phyloP scores from a whole-genome alignment of 768 basidiomycete species.

The Pleurotus eryngii region DNA sequence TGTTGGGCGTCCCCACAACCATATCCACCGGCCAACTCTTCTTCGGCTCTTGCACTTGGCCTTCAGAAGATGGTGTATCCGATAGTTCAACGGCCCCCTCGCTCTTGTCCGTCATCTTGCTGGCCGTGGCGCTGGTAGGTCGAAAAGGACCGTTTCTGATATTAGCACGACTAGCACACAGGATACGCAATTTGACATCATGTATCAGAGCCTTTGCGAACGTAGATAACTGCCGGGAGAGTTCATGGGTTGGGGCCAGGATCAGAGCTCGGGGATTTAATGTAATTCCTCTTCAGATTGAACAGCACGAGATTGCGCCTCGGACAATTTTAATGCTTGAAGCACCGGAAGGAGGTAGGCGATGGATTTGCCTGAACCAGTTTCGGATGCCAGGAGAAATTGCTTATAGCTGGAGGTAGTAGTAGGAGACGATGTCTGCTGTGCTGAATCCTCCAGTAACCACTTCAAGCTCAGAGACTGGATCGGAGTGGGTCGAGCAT shows the following conservation, averaged over 20 bases:
- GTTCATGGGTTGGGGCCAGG: constrained; percentile 87
- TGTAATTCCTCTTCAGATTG: constrained; percentile 9
- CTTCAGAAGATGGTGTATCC: constrained; percentile 18
- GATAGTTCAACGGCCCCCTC: constrained; percentile 18
- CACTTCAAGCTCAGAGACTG: constrained; percentile 71
- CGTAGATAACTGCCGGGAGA: constrained; percentile 72
- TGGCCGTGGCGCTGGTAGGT: constrained; percentile 34
- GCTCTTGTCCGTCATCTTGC: constrained; percentile 43
- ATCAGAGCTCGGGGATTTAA: constrained; percentile 75
- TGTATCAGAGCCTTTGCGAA: constrained; percentile 78
- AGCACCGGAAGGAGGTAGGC: constrained; percentile 86
- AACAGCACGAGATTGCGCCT: constrained; percentile 27
- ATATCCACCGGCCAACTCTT: constrained; percentile 41
- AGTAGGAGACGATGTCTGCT: not conserved
- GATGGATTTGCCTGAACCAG: constrained; percentile 88
- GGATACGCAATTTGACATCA: constrained; percentile 69
- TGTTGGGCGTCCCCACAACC: constrained; percentile 65
- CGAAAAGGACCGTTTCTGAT: constrained; percentile 22
- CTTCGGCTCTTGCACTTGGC: constrained; percentile 17
- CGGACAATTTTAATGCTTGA: constrained; percentile 70
- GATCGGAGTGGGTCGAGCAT: constrained; percentile 69
- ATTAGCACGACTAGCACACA: constrained; percentile 68
- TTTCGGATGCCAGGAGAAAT: constrained; percentile 81
- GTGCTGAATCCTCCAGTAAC: constrained; percentile 37
- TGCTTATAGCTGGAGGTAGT: constrained; percentile 33